Evolutionary conservation across 805 yeast genomes (phyloP).

Genomic region (Saturnispora hagleri): DNA sequence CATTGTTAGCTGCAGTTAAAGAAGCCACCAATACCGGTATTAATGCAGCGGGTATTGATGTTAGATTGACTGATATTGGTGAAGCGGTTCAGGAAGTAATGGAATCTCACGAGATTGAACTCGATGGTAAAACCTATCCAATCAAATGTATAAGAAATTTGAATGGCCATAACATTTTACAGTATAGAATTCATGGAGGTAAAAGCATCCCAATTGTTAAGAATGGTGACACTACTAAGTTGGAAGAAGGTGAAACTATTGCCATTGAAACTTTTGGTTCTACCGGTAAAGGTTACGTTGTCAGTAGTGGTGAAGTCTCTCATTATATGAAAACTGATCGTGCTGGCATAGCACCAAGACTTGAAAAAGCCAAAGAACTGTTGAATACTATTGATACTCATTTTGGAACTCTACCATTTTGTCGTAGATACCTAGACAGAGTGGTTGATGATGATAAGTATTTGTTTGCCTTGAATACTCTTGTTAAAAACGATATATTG

Average conservation of each 20-base stretch:
- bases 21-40: conserved; percentile 94
- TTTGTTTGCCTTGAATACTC: conserved; percentile 71
- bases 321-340: conserved; percentile 72
- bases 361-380: conserved; percentile 62
- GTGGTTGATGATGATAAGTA: conserved; percentile 81
- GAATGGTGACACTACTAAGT: conserved; percentile 87
- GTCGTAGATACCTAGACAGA: conserved; percentile 89
- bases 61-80: conserved; percentile 88
- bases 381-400: conserved; percentile 62
- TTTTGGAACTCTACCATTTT: conserved; percentile 94
- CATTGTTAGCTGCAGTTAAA: conserved; percentile 70
- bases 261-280: conserved; percentile 98
- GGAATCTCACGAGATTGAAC: conserved; percentile 92
- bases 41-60: conserved; percentile 91
- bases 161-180: conserved; percentile 89
- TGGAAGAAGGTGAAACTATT: conserved; percentile 98
- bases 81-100: conserved; percentile 93
- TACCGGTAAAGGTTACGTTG: conserved; percentile 89
- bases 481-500: conserved; percentile 80
- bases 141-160: conserved; percentile 85
- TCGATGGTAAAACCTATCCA: conserved; percentile 77
- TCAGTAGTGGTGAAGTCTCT: conserved; percentile 83
- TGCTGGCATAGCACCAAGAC: conserved; percentile 41
- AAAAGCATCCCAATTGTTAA: conserved; percentile 95
- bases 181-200: conserved; percentile 83